A percentile compares a stretch with the other conserved stretches of the same genome.
phyloP scores from a whole-genome alignment of 2,329 filamentous ascomycete species.

The Chaetomium sp. region DNA sequence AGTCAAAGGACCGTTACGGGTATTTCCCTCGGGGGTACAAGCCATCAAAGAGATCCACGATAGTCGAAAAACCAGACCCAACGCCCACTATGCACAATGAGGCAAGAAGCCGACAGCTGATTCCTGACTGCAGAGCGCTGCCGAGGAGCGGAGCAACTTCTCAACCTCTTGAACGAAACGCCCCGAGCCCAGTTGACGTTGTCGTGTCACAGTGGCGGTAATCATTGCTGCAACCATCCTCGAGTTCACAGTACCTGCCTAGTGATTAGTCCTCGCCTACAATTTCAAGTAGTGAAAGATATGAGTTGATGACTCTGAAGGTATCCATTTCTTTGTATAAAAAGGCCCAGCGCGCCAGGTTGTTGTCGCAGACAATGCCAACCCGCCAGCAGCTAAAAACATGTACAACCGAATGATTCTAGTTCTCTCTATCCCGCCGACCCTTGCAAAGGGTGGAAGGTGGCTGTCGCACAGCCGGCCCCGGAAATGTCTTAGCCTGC shows the following conservation, averaged over 20 bases:
- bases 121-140: background rate
- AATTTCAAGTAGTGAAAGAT: background rate
- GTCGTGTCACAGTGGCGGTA: background rate
- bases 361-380: background rate
- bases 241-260: background rate
- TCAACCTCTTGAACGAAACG: background rate
- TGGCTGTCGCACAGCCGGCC: background rate
- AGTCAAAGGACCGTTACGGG: background rate
- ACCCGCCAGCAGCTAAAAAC: background rate
- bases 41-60: background rate
- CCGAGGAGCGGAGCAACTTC: background rate
- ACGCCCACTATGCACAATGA: background rate
- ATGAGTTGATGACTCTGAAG: background rate
- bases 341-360: background rate
- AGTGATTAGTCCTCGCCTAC: background rate
- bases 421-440: background rate
- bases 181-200: background rate
- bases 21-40: background rate
- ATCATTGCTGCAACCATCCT: background rate
- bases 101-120: background rate
- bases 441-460: background rate
- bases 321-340: background rate
- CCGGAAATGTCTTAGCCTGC: slow-evolving; percentile 5
- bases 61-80: background rate
- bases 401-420: background rate